Conservation (phyloP, 2,329 filamentous ascomycete genomes). For the Parastagonospora nodorum region DNA sequence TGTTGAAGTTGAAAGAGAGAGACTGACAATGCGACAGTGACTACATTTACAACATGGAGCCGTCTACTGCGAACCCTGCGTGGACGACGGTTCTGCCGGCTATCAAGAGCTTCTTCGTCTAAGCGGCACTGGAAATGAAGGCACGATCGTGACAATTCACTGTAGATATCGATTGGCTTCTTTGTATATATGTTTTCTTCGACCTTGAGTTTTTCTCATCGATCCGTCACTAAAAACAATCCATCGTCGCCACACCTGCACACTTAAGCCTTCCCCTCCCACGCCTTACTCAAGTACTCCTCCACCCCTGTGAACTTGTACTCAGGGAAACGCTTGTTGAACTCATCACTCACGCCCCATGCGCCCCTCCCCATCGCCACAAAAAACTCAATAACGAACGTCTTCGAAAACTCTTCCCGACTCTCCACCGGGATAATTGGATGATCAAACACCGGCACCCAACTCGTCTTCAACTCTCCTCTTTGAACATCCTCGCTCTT, state of each 20-base stretch:
- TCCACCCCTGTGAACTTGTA: conserved; percentile 51
- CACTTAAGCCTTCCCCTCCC: conserved; percentile 45
- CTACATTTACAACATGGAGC: conserved; percentile 59
- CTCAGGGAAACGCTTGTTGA: conserved; percentile 53
- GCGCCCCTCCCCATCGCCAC: conserved; percentile 49
- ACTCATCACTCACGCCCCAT: conserved; percentile 53
- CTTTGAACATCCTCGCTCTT: conserved; percentile 54
- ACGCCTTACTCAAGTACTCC: conserved; percentile 50
- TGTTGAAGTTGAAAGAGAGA: background rate
- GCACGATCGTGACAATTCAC: too few relatives aligned
- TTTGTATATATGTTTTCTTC: too few relatives aligned
- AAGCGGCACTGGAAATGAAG: background rate
- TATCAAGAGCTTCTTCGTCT: conserved; percentile 44
- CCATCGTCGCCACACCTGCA: too few relatives aligned
- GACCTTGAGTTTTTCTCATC: too few relatives aligned
- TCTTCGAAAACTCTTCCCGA: conserved; percentile 40
- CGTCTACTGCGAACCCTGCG: conserved; percentile 48
- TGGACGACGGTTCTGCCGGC: conserved; percentile 44
- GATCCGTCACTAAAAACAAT: too few relatives aligned
- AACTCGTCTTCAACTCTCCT: conserved; percentile 48
- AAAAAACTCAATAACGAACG: conserved; percentile 51
- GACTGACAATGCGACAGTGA: conserved; percentile 8
- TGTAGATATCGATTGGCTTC: background rate
- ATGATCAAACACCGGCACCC: conserved; percentile 46
- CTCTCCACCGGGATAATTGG: conserved; percentile 45